These are phyloP conservation scores for Apiotrichum siamense DNA, from an alignment of 1,284 basidiomycete genomes.

Conservation along the genomic window DNA sequence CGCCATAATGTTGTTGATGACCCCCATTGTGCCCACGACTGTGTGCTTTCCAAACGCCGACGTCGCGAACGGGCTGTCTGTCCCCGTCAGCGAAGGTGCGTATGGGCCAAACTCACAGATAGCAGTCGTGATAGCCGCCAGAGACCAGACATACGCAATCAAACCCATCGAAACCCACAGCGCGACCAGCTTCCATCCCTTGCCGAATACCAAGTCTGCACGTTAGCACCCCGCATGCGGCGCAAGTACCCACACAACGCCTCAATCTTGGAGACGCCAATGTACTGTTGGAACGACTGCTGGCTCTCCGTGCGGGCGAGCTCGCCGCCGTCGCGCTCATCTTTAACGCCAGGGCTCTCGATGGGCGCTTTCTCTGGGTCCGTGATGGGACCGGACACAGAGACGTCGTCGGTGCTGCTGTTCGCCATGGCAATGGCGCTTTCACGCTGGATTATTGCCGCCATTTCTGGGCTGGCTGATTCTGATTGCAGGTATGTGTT, in stretches of 20 bases:
- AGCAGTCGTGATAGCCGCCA: constrained; percentile 22
- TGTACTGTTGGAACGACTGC: constrained; percentile 20
- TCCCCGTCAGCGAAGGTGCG: too few relatives aligned
- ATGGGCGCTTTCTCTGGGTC: not conserved
- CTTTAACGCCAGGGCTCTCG: not conserved
- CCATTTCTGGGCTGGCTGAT: too few relatives aligned
- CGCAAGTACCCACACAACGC: constrained; percentile 22
- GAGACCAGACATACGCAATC: constrained; percentile 24
- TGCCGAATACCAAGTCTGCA: constrained; percentile 30
- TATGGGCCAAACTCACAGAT: constrained; percentile 19
- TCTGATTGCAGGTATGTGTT: too few relatives aligned
- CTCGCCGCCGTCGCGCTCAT: not conserved
- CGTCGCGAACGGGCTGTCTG: constrained; percentile 35
- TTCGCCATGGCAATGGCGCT: too few relatives aligned
- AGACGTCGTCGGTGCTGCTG: too few relatives aligned
- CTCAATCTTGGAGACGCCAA: constrained; percentile 41
- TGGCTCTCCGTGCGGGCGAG: not conserved
- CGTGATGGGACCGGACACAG: too few relatives aligned
- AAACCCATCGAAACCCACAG: constrained; percentile 32
- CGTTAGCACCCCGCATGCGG: not conserved
- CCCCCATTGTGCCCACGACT: constrained; percentile 36
- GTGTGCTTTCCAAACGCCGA: constrained; percentile 41
- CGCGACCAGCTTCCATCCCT: constrained; percentile 21
- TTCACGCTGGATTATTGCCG: too few relatives aligned
- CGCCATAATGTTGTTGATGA: constrained; percentile 37